Evolutionary conservation across 768 basidiomycete genomes (phyloP).

Genomic region (Brasilioporus rufonigricans): DNA sequence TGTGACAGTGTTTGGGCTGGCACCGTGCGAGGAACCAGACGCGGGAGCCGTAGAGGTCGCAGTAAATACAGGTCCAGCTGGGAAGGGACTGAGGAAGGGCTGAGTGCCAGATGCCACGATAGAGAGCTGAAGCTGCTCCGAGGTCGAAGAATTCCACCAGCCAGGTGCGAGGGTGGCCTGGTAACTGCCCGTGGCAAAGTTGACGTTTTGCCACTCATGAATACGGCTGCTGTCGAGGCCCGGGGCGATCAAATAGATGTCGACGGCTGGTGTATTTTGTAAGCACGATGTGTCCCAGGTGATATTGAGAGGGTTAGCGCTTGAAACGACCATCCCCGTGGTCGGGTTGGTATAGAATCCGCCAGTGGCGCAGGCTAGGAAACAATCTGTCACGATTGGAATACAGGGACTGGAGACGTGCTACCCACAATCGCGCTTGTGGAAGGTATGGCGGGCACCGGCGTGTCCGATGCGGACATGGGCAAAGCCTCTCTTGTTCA

Average conservation of each 20-base stretch:
- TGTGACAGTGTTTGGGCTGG: constrained; percentile 34
- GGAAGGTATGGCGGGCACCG: constrained; percentile 13
- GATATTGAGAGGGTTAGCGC: constrained; percentile 50
- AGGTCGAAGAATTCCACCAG: constrained; percentile 67
- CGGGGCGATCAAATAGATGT: constrained; percentile 69
- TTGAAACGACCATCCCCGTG: constrained; percentile 44
- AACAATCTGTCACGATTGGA: neutral
- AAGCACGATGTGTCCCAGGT: constrained; percentile 67
- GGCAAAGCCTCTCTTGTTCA: constrained; percentile 30
- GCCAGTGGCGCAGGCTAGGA: constrained; percentile 50
- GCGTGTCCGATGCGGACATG: constrained; percentile 26
- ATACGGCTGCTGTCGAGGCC: constrained; percentile 40
- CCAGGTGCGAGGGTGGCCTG: constrained; percentile 50
- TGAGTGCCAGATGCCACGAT: constrained; percentile 53
- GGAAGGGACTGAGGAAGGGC: constrained; percentile 49
- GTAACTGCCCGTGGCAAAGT: constrained; percentile 48
- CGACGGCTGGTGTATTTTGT: constrained; percentile 41
- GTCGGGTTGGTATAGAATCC: constrained; percentile 61
- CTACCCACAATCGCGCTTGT: constrained; percentile 29
- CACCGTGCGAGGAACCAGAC: constrained; percentile 37
- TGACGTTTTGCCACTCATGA: constrained; percentile 57
- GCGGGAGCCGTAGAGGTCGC: constrained; percentile 54
- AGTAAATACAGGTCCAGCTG: constrained; percentile 68
- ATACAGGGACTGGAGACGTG: neutral
- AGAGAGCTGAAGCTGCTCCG: constrained; percentile 52